These are phyloP conservation scores for Nakaseomyces sp. DNA, from an alignment of 1,139 yeast genomes.

Conservation along the genomic window DNA sequence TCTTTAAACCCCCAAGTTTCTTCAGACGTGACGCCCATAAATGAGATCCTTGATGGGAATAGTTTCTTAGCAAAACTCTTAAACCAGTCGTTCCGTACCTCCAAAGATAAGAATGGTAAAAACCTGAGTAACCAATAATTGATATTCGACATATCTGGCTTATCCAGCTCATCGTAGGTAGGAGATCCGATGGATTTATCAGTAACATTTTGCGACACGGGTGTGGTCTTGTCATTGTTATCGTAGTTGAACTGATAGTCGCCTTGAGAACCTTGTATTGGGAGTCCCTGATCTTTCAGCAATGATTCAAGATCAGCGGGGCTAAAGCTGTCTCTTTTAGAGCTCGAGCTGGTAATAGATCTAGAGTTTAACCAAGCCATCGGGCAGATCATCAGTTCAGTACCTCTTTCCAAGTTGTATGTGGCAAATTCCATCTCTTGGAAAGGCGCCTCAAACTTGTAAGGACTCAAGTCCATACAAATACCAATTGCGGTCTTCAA, in stretches of 20 bases:
- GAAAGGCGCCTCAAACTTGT: slow-evolving; percentile 74
- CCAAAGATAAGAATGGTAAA: slow-evolving; percentile 45
- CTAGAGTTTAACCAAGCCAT: slow-evolving; percentile 77
- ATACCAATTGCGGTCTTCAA: slow-evolving; percentile 60
- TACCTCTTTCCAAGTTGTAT: slow-evolving; percentile 41
- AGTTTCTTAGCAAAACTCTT: slow-evolving; percentile 6
- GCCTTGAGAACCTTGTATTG: slow-evolving; percentile 23
- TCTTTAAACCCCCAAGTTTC: slow-evolving; percentile 22
- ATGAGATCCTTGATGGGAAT: slow-evolving; percentile 20
- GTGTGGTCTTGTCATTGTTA: slow-evolving; percentile 3
- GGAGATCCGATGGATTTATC: slow-evolving; percentile 7
- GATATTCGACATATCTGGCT: slow-evolving; percentile 36
- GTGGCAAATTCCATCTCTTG: slow-evolving; percentile 61
- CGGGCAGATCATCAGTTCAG: slow-evolving; percentile 59
- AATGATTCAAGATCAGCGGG: neutral
- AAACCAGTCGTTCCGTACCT: slow-evolving; percentile 19
- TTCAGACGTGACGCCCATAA: slow-evolving; percentile 35
- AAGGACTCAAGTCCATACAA: slow-evolving; percentile 94
- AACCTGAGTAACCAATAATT: slow-evolving; percentile 69
- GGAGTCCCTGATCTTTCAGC: slow-evolving; percentile 15
- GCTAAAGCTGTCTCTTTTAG: neutral
- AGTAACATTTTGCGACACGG: slow-evolving; percentile 11
- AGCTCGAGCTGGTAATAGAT: slow-evolving; percentile 29
- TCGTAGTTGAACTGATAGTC: slow-evolving; percentile 19
- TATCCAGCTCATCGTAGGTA: slow-evolving; percentile 20